These are phyloP conservation scores for Larix kaempferi DNA, from an alignment of 75 land plant species.

Conservation along the genomic window DNA sequence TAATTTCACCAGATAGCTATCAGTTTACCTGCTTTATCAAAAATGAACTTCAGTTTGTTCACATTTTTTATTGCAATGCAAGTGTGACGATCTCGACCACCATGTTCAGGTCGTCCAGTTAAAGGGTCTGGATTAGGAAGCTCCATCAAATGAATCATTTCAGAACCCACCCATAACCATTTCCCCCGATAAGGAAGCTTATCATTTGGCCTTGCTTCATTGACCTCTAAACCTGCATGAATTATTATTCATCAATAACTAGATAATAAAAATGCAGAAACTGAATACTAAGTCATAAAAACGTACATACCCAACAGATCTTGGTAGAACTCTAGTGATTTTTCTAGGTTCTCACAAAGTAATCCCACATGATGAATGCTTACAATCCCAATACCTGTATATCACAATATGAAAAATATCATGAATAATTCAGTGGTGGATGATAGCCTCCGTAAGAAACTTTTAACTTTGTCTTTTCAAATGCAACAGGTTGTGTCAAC, in stretches of 20 bases:
- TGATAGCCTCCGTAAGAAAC: neutral
- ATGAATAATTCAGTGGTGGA: neutral
- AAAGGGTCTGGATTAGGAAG: conserved; percentile 97
- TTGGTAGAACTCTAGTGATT: conserved; percentile 81
- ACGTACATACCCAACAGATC: conserved; percentile 64
- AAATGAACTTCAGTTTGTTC: conserved; percentile 49
- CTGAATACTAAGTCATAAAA: neutral
- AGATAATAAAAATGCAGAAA: neutral
- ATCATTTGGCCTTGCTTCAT: conserved; percentile 79
- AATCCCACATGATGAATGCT: conserved; percentile 94
- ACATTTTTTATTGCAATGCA: conserved; percentile 75
- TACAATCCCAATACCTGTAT: conserved; percentile 66
- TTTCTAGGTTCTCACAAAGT: conserved; percentile 77
- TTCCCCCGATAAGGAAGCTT: conserved; percentile 92
- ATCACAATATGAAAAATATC: neutral
- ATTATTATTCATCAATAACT: neutral
- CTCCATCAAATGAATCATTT: conserved; percentile 99
- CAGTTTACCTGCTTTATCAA: conserved; percentile 72
- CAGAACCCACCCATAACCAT: conserved; percentile 96
- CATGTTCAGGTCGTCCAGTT: conserved; percentile 89
- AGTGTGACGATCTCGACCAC: conserved; percentile 88
- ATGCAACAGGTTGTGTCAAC: neutral
- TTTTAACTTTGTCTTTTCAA: neutral
- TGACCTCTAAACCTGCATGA: conserved; percentile 63
- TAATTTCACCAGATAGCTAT: neutral